A percentile compares a stretch with the other conserved stretches of the same genome.
phyloP scores from a whole-genome alignment of 225 moss, liverwort and hornwort species.

The Bryum argenteum region DNA sequence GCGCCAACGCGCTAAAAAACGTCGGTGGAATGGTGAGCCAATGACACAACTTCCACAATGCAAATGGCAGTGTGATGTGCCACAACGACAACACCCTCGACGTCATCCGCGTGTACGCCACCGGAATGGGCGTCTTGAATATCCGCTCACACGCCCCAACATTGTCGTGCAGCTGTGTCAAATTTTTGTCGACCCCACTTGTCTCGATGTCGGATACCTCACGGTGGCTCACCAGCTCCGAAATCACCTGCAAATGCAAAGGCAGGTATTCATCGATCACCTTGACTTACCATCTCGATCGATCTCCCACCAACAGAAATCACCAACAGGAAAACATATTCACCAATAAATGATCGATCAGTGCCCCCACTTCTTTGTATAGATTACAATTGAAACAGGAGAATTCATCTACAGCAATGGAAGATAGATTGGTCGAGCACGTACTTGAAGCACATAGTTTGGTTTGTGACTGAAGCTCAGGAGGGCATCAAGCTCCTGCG shows the following conservation, averaged over 20 bases:
- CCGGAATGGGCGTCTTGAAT: constrained; percentile 58
- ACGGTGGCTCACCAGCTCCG: constrained; percentile 3
- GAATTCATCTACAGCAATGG: too few relatives aligned
- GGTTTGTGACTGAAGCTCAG: constrained; percentile 23
- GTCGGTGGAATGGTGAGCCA: constrained; percentile 62
- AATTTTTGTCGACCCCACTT: constrained; percentile 40
- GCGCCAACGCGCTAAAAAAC: constrained; percentile 23
- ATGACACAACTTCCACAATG: constrained; percentile 58
- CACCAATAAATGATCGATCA: too few relatives aligned
- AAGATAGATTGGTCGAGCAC: background rate
- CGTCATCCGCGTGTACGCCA: constrained; percentile 61
- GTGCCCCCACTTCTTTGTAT: too few relatives aligned
- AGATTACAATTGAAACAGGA: too few relatives aligned
- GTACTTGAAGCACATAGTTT: constrained; percentile 20
- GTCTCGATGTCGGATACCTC: background rate
- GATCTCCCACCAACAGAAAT: too few relatives aligned
- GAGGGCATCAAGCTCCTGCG: background rate
- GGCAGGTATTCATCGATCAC: too few relatives aligned
- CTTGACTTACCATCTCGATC: too few relatives aligned
- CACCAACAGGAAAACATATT: too few relatives aligned
- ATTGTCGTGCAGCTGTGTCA: constrained; percentile 56
- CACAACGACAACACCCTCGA: constrained; percentile 61
- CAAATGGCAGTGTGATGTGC: constrained; percentile 58
- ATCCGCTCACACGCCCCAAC: constrained; percentile 62
- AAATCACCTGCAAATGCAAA: background rate